A percentile compares a stretch with the other conserved stretches of the same genome.
These are phyloP conservation scores for Clitopilus hobsonii DNA, from an alignment of 768 basidiomycete species.

Conservation along the genomic window DNA sequence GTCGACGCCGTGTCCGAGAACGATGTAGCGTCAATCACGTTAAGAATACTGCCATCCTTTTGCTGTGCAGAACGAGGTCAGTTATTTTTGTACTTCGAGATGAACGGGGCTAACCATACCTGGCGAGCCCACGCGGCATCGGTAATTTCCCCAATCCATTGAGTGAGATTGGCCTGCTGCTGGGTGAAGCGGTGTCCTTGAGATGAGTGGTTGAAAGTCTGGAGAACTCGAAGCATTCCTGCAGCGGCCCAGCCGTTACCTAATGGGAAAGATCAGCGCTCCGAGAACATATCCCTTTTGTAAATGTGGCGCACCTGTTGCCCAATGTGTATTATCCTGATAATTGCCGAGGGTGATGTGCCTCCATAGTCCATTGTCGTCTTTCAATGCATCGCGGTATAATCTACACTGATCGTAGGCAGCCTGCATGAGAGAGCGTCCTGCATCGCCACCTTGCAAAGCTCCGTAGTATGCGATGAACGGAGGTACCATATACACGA, in stretches of 20 bases:
- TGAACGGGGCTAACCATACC: conserved; percentile 19
- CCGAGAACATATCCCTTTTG: neutral
- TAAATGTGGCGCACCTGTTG: conserved; percentile 35
- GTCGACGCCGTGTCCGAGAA: conserved; percentile 54
- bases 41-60: conserved; percentile 41
- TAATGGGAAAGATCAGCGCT: conserved; percentile 10
- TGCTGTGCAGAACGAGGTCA: conserved; percentile 20
- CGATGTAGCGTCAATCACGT: conserved; percentile 48
- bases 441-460: conserved; percentile 29
- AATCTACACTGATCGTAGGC: conserved; percentile 55
- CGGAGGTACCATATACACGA: conserved; percentile 58
- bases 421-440: conserved; percentile 31
- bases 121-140: conserved; percentile 37
- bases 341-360: conserved; percentile 46
- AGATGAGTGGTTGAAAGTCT: conserved; percentile 45
- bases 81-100: neutral
- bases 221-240: conserved; percentile 56
- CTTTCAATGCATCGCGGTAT: conserved; percentile 50
- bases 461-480: conserved; percentile 66
- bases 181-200: conserved; percentile 27
- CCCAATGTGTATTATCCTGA: conserved; percentile 50
- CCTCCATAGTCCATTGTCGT: conserved; percentile 47
- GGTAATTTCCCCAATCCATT: conserved; percentile 55
- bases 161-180: conserved; percentile 38
- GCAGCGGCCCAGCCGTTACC: conserved; percentile 68